Percentiles rank a stretch among this genome's conserved stretches.
Conservation (phyloP, 805 yeast species). For the Candida glaebosa region DNA sequence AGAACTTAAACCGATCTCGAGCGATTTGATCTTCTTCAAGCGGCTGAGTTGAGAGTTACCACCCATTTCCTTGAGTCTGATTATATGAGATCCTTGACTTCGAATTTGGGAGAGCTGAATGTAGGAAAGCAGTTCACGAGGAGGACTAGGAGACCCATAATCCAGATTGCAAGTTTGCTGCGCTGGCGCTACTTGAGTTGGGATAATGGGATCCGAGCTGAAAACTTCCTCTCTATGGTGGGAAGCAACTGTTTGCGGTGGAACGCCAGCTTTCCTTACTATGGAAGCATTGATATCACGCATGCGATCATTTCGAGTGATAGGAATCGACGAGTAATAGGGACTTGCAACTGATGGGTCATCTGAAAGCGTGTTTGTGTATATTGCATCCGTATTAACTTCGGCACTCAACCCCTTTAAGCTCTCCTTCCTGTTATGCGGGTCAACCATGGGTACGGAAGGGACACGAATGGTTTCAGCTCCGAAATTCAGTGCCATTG, state of each 20-base stretch:
- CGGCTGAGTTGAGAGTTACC: too few species aligned
- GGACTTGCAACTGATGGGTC: not conserved
- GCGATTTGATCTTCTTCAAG: too few species aligned
- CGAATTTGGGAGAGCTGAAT: too few species aligned
- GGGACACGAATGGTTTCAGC: not conserved
- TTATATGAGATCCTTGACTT: too few species aligned
- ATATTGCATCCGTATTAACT: not conserved
- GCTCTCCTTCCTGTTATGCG: not conserved
- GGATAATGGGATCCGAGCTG: not conserved
- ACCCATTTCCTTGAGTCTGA: too few species aligned
- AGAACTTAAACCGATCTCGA: too few species aligned
- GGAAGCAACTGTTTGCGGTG: not conserved
- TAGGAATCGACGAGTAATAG: not conserved
- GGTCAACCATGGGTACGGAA: not conserved
- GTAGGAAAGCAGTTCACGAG: too few species aligned
- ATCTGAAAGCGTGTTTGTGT: not conserved
- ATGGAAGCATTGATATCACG: not conserved
- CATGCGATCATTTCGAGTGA: not conserved
- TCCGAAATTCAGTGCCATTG: not conserved
- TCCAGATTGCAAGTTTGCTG: not conserved
- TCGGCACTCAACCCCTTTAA: not conserved
- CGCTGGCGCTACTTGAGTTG: not conserved
- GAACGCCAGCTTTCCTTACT: not conserved
- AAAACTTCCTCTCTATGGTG: not conserved
- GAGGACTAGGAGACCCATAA: not conserved